Conservation (phyloP, 2,329 filamentous ascomycete genomes). For the Dactylellina leptospora region DNA sequence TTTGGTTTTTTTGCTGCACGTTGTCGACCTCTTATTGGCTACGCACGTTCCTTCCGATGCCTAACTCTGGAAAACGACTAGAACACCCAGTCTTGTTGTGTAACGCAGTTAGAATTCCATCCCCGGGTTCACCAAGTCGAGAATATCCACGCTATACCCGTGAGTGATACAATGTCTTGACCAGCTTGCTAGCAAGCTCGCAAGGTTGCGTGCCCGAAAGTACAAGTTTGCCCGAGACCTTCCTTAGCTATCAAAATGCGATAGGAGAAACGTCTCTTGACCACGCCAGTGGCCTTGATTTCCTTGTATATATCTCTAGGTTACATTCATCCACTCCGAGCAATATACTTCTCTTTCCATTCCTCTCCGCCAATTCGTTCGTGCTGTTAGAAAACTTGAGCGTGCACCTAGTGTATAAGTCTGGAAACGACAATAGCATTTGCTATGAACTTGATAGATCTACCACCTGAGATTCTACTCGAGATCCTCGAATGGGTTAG, state of each 20-base stretch:
- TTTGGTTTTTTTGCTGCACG: too few species aligned
- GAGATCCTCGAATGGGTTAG: conserved; percentile 8
- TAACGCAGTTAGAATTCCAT: neutral
- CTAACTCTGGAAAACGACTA: too few species aligned
- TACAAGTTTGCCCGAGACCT: neutral
- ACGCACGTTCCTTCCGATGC: too few species aligned
- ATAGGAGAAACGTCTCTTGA: too few species aligned
- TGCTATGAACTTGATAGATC: neutral
- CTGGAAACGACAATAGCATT: neutral
- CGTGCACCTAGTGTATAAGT: neutral
- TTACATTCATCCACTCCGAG: too few species aligned
- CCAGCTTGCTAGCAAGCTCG: conserved; percentile 1
- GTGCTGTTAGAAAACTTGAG: neutral
- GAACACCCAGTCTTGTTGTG: neutral
- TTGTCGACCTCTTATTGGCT: too few species aligned
- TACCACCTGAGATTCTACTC: conserved; percentile 11
- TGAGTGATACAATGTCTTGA: conserved; percentile 12
- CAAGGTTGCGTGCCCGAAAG: too few species aligned
- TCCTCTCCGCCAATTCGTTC: neutral
- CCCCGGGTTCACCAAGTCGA: neutral
- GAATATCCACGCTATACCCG: neutral
- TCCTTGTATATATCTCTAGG: too few species aligned
- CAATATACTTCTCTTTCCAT: too few species aligned
- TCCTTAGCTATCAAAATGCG: too few species aligned
- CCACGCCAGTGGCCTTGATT: too few species aligned